These are phyloP conservation scores for Barnettozyma californica DNA, from an alignment of 805 yeast genomes.

Conservation along the genomic window DNA sequence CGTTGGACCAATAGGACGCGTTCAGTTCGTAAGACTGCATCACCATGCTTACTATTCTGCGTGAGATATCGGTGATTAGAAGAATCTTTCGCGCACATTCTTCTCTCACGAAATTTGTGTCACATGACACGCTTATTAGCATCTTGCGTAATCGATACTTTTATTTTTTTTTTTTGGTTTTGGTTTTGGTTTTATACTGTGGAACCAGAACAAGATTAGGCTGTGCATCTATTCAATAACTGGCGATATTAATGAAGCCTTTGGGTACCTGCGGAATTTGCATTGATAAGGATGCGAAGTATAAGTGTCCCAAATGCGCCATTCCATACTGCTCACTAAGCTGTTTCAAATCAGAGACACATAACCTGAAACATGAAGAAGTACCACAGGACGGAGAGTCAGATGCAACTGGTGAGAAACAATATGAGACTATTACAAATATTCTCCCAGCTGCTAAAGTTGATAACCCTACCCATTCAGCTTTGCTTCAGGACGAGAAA, in stretches of 20 bases:
- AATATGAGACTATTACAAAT: background rate
- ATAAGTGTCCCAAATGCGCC: slow-evolving; percentile 52
- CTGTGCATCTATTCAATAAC: no score
- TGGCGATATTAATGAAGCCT: background rate
- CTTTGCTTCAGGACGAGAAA: slow-evolving; percentile 35
- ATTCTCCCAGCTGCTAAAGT: slow-evolving; percentile 14
- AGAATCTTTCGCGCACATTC: no score
- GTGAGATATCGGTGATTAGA: background rate
- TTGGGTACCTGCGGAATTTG: slow-evolving; percentile 17
- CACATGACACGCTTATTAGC: background rate
- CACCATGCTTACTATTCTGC: background rate
- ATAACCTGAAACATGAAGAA: slow-evolving; percentile 24
- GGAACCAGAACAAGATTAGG: no score
- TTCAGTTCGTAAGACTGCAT: background rate
- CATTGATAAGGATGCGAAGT: slow-evolving; percentile 33
- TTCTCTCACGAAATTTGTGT: no score
- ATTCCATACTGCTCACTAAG: slow-evolving; percentile 45
- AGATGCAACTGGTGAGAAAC: background rate
- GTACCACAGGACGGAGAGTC: background rate
- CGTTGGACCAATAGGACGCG: background rate
- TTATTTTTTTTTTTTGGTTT: no score
- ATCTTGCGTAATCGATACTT: background rate
- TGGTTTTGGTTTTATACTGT: no score
- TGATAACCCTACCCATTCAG: slow-evolving; percentile 17
- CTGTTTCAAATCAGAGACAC: slow-evolving; percentile 49